Percentiles rank a stretch among this genome's conserved stretches.
phyloP scores from a whole-genome alignment of 306 rosid species.

The Sphenostylis stenocarpa region DNA sequence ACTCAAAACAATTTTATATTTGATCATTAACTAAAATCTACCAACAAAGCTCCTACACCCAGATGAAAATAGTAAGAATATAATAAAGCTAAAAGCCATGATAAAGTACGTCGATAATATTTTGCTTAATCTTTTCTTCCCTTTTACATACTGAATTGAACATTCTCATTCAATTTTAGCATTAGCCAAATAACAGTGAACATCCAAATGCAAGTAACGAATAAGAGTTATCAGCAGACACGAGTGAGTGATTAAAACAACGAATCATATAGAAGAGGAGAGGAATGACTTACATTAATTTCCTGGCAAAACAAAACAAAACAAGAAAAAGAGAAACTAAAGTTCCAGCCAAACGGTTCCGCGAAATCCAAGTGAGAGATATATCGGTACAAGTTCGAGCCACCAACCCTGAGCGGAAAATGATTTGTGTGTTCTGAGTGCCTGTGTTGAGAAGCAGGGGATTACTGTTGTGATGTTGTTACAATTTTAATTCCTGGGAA shows the following conservation, averaged over 20 bases:
- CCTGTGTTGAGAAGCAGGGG: neutral
- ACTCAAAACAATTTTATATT: neutral
- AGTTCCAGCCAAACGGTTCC: constrained; percentile 50
- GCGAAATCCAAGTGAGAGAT: constrained; percentile 51
- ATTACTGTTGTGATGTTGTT: neutral
- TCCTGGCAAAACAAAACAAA: neutral
- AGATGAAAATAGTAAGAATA: neutral
- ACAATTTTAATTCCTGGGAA: neutral
- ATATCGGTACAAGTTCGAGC: constrained; percentile 47
- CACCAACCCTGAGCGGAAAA: constrained; percentile 50
- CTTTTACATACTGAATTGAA: no score
- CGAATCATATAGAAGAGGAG: neutral
- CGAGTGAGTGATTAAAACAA: neutral
- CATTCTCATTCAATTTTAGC: no score
- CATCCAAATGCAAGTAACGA: no score
- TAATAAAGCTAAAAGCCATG: neutral
- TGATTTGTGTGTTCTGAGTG: neutral
- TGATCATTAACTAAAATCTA: neutral
- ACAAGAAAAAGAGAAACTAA: neutral
- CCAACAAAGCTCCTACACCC: neutral
- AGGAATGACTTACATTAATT: constrained; percentile 34
- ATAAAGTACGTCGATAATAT: no score
- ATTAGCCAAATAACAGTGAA: no score
- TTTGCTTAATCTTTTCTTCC: no score
- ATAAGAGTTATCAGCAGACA: no score